Percentiles rank a stretch among this genome's conserved stretches.
Conservation (phyloP, 768 basidiomycete genomes). For the Lactarius evosmus region DNA sequence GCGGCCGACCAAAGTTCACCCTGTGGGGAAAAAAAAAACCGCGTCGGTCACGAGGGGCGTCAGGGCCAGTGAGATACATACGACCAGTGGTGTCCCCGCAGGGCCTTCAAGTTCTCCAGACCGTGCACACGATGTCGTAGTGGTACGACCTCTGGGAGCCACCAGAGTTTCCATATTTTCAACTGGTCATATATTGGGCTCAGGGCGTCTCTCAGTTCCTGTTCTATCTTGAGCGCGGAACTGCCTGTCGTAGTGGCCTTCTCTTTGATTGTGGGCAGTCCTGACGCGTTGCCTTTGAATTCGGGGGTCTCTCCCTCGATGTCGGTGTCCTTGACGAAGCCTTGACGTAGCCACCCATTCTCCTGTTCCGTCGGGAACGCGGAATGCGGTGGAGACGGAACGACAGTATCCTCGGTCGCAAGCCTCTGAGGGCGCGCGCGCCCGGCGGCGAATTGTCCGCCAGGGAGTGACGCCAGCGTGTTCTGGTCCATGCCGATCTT, state of each 20-base stretch:
- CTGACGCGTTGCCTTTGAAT: conserved; percentile 28
- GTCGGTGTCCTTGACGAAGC: conserved; percentile 34
- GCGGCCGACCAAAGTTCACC: conserved; percentile 4
- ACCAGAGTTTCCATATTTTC: conserved; percentile 48
- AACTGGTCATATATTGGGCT: conserved; percentile 57
- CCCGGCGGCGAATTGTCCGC: neutral
- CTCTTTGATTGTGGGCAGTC: conserved; percentile 24
- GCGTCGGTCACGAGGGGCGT: neutral
- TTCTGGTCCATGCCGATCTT: neutral
- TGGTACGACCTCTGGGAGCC: conserved; percentile 56
- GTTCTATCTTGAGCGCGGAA: conserved; percentile 42
- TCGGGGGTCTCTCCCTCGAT: conserved; percentile 30
- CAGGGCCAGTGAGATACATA: conserved; percentile 6
- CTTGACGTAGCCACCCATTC: conserved; percentile 17
- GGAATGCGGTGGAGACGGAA: neutral
- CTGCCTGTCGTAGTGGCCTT: conserved; percentile 21
- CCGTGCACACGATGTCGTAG: conserved; percentile 12
- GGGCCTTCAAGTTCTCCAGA: neutral
- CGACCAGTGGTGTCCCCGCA: conserved; percentile 1
- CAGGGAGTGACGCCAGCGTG: neutral
- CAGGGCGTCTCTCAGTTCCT: conserved; percentile 59
- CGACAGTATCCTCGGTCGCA: neutral
- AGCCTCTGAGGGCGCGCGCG: neutral
- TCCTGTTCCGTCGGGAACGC: neutral
- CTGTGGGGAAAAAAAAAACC: neutral